A percentile compares a stretch with the other conserved stretches of the same genome.
These are phyloP conservation scores for Colletotrichum sp. DNA, from an alignment of 2,329 filamentous ascomycete species.

Conservation along the genomic window DNA sequence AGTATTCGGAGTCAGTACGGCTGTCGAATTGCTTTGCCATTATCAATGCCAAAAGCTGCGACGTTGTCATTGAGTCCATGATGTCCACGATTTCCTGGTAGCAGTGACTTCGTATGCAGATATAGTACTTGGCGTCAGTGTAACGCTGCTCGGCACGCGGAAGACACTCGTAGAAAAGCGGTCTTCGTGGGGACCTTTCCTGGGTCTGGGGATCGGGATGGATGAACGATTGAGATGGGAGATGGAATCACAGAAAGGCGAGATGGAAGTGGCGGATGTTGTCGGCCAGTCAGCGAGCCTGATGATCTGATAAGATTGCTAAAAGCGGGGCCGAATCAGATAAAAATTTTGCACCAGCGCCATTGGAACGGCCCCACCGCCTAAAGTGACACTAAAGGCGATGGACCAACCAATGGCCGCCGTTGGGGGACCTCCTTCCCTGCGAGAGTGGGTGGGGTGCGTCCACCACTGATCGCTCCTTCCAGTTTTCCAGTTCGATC, in stretches of 20 bases:
- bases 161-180: not conserved
- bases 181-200: not conserved
- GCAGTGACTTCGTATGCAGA: not conserved
- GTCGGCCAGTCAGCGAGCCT: not conserved
- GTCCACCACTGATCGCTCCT: not conserved
- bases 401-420: not conserved
- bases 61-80: not conserved
- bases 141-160: not conserved
- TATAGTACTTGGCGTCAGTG: not conserved
- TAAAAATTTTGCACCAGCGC: constrained; percentile 10
- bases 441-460: not conserved
- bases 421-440: not conserved
- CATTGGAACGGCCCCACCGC: not conserved
- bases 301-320: constrained; percentile 23
- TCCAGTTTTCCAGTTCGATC: not conserved
- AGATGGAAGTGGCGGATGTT: not conserved
- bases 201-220: not conserved
- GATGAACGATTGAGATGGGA: not conserved
- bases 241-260: no score
- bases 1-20: not conserved
- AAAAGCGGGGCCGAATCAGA: constrained; percentile 13
- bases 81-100: not conserved
- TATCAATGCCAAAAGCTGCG: not conserved
- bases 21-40: accelerated
- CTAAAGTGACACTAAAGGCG: not conserved